These are phyloP conservation scores for Nicotiana knightiana DNA, from an alignment of 257 asterid genomes.

Conservation along the genomic window DNA sequence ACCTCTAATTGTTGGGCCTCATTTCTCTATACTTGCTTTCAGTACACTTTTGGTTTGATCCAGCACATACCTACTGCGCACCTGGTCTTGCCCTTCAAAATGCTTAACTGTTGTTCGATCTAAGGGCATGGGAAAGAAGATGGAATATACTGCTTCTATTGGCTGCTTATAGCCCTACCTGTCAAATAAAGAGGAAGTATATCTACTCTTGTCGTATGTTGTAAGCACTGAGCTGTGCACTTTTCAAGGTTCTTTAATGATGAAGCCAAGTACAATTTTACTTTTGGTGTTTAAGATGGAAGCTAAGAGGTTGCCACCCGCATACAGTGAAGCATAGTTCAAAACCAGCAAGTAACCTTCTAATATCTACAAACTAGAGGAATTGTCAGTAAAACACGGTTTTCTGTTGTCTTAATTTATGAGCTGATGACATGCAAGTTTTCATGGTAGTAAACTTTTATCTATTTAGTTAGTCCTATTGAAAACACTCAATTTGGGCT, in stretches of 20 bases:
- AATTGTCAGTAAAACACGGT: background rate
- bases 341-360: background rate
- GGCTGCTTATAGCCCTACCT: background rate
- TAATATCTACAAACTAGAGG: background rate
- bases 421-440: background rate
- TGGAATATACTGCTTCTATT: background rate
- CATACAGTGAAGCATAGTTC: background rate
- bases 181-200: background rate
- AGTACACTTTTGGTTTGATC: background rate
- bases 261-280: background rate
- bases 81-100: background rate
- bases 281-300: background rate
- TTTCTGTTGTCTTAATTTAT: background rate
- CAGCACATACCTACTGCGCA: background rate
- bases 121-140: background rate
- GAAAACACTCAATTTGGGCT: background rate
- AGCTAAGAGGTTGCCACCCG: background rate
- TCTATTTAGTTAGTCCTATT: background rate
- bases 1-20: background rate
- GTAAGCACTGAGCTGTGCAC: background rate
- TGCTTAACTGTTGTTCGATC: background rate
- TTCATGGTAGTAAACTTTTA: background rate
- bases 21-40: background rate
- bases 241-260: background rate
- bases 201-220: background rate